Percentiles rank a stretch among this genome's conserved stretches.
phyloP scores from a whole-genome alignment of 371 early-diverging fungal genomes.

The Capillidium heterosporum region DNA sequence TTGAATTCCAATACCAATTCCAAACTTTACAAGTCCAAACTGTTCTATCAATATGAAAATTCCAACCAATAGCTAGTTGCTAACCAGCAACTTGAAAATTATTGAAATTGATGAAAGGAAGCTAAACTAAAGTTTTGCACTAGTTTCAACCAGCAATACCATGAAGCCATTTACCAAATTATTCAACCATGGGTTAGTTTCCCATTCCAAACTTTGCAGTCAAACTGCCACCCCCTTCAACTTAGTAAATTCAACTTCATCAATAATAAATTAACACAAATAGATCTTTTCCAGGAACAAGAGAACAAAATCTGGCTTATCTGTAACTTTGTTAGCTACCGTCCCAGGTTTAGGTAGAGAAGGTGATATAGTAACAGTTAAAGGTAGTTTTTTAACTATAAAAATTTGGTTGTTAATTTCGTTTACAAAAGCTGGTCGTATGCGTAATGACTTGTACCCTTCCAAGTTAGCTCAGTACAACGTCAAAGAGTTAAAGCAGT shows the following conservation, averaged over 20 bases:
- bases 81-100: too few relatives aligned
- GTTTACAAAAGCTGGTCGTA: neutral
- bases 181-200: too few relatives aligned
- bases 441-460: neutral
- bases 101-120: too few relatives aligned
- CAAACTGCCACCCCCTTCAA: neutral
- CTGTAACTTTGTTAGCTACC: neutral
- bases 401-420: neutral
- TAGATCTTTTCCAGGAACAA: neutral
- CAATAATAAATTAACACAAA: neutral
- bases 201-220: too few relatives aligned
- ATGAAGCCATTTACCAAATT: too few relatives aligned
- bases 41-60: too few relatives aligned
- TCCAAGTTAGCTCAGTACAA: neutral
- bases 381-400: neutral
- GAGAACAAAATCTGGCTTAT: neutral
- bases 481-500: neutral
- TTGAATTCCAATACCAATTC: too few relatives aligned
- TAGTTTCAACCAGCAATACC: too few relatives aligned
- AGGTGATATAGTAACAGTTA: neutral
- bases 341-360: neutral
- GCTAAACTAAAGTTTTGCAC: too few relatives aligned
- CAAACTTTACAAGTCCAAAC: too few relatives aligned
- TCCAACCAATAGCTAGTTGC: too few relatives aligned
- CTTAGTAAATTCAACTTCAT: neutral